Conservation (phyloP, 2,329 filamentous ascomycete species). For the Mariannaea elegans region DNA sequence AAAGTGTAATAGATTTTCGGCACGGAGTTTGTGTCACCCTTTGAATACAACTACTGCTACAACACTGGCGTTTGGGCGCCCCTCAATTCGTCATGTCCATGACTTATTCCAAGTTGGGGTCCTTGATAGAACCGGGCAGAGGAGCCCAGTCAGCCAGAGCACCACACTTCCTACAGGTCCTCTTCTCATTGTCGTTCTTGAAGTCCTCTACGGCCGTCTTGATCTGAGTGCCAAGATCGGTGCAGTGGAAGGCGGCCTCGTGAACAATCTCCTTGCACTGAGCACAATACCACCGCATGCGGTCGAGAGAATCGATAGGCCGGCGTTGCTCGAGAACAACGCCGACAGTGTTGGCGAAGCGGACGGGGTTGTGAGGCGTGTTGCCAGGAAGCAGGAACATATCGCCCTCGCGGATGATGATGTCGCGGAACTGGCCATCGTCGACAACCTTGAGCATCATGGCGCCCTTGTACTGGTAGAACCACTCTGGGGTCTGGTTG, state of each 20-base stretch:
- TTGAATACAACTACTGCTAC: constrained; percentile 17
- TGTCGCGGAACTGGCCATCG: constrained; percentile 75
- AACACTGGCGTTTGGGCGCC: neutral
- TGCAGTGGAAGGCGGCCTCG: constrained; percentile 88
- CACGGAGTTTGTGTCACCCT: constrained; percentile 1
- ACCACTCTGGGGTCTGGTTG: constrained; percentile 96
- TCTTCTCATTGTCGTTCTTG: constrained; percentile 69
- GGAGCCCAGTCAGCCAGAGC: constrained; percentile 77
- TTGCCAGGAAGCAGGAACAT: constrained; percentile 94
- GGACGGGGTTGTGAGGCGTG: constrained; percentile 94
- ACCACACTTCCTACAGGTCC: constrained; percentile 83
- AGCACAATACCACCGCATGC: constrained; percentile 89
- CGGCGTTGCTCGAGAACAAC: constrained; percentile 89
- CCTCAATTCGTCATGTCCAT: neutral
- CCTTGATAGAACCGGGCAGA: constrained; percentile 63
- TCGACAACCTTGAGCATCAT: constrained; percentile 96
- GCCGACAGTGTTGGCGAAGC: constrained; percentile 93
- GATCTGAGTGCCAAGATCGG: constrained; percentile 91
- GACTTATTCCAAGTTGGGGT: constrained; percentile 61
- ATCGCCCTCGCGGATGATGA: constrained; percentile 90
- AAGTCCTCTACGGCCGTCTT: constrained; percentile 90
- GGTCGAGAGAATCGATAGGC: constrained; percentile 74
- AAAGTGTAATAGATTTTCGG: constrained; percentile 10
- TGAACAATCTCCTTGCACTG: constrained; percentile 78
- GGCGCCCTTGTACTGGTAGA: constrained; percentile 93